phyloP scores from a whole-genome alignment of 177 flowering plant species.

The Vitis hybrid region DNA sequence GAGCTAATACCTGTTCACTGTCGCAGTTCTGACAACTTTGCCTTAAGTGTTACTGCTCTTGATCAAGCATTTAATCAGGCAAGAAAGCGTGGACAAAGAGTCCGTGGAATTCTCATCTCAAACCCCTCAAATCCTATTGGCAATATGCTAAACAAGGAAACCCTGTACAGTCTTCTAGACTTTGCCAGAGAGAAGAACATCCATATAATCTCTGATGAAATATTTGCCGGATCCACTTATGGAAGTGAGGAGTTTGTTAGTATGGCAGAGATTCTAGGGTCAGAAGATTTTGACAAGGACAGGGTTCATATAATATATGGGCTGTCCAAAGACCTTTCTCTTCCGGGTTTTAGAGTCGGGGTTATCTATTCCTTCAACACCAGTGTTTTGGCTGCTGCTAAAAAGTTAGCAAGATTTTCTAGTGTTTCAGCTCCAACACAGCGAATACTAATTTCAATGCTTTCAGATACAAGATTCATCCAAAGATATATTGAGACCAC shows the following conservation, averaged over 20 bases:
- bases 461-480: slow-evolving; percentile 39
- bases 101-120: slow-evolving; percentile 46
- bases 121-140: slow-evolving; percentile 61
- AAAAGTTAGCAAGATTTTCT: slow-evolving; percentile 38
- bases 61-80: slow-evolving; percentile 48
- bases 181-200: slow-evolving; percentile 53
- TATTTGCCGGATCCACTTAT: slow-evolving; percentile 45
- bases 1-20: slow-evolving; percentile 50
- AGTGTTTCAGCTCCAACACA: slow-evolving; percentile 42
- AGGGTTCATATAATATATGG: slow-evolving; percentile 51
- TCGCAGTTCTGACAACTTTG: slow-evolving; percentile 43
- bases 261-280: slow-evolving; percentile 40
- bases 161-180: slow-evolving; percentile 28
- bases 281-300: slow-evolving; percentile 33
- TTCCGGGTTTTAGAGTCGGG: slow-evolving; percentile 52
- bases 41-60: slow-evolving; percentile 29
- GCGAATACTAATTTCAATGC: slow-evolving; percentile 32
- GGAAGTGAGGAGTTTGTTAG: slow-evolving; percentile 45
- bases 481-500: slow-evolving; percentile 31
- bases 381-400: slow-evolving; percentile 37
- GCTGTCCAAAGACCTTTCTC: slow-evolving; percentile 52
- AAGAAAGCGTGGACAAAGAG: slow-evolving; percentile 32
- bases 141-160: slow-evolving; percentile 29
- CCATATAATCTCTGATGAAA: slow-evolving; percentile 51
- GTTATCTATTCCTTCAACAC: slow-evolving; percentile 38